Percentiles rank a stretch among this genome's conserved stretches.
phyloP scores from a whole-genome alignment of 1,284 basidiomycete genomes.

The Moesziomyces sp. region DNA sequence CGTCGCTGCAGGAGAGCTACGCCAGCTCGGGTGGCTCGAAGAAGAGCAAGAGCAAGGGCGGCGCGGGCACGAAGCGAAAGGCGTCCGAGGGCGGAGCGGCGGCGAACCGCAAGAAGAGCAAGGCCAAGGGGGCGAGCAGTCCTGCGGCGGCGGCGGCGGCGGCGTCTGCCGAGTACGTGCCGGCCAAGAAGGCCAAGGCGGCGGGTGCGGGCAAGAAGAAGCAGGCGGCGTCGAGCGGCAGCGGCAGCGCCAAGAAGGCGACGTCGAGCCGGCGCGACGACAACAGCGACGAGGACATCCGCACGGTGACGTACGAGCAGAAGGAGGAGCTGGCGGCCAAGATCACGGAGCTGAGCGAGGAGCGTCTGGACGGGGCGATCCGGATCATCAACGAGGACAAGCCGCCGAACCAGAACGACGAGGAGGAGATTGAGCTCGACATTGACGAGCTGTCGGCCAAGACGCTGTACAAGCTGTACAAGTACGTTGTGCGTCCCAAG shows the following conservation, averaged over 20 bases:
- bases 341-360: conserved; percentile 66
- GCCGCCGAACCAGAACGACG: conserved; percentile 60
- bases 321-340: conserved; percentile 67
- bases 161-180: conserved; percentile 28
- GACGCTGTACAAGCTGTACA: conserved; percentile 67
- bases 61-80: conserved; percentile 51
- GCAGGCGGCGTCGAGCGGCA: conserved; percentile 16
- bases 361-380: conserved; percentile 65
- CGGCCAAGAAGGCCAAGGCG: conserved; percentile 56
- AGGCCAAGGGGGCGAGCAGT: conserved; percentile 36
- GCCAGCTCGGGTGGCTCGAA: conserved; percentile 43
- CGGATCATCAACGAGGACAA: conserved; percentile 68
- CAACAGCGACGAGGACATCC: conserved; percentile 61
- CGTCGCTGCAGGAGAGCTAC: conserved; percentile 53
- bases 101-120: conserved; percentile 47
- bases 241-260: conserved; percentile 47
- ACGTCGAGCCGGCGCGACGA: conserved; percentile 31
- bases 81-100: conserved; percentile 31
- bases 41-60: conserved; percentile 54
- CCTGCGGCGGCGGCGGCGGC: conserved; percentile 22
- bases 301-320: conserved; percentile 65
- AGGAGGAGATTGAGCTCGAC: conserved; percentile 68
- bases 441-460: conserved; percentile 65
- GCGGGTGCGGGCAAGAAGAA: conserved; percentile 48
- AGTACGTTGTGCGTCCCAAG: conserved; percentile 65